These are phyloP conservation scores for Geranium brycei DNA, from an alignment of 345 rosid species.

Conservation along the genomic window DNA sequence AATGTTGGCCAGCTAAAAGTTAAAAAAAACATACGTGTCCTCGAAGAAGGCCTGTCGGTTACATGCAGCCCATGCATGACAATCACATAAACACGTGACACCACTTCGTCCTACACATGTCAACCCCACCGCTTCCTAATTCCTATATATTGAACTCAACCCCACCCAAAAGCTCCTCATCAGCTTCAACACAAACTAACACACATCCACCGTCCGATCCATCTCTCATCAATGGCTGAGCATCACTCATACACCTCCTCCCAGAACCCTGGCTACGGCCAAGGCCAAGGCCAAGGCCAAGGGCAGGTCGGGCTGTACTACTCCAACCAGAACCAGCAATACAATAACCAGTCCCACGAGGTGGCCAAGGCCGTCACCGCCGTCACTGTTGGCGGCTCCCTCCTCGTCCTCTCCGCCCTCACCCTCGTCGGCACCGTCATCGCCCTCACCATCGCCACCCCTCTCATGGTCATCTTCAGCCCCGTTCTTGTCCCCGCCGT, in stretches of 20 bases:
- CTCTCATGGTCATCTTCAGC: conserved; percentile 71
- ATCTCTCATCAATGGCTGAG: conserved; percentile 30
- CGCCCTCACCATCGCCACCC: conserved; percentile 62
- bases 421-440: conserved; percentile 65
- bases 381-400: conserved; percentile 67
- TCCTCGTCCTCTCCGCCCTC: conserved; percentile 58
- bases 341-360: conserved; percentile 33
- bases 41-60: background rate
- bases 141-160: conserved; percentile 4
- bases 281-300: too few relatives aligned
- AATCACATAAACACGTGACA: conserved; percentile 32
- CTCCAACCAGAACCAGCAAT: conserved; percentile 12
- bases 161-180: conserved; percentile 2
- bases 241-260: background rate
- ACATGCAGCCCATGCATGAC: conserved; percentile 43
- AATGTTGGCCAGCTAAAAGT: too few relatives aligned
- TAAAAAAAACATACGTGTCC: conserved; percentile 22
- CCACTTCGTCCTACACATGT: conserved; percentile 16
- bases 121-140: background rate
- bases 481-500: conserved; percentile 78
- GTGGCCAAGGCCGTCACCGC: conserved; percentile 74
- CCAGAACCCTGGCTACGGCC: too few relatives aligned
- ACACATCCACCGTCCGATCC: background rate
- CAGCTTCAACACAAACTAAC: background rate
- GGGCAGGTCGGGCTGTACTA: background rate